Evolutionary conservation across 148 eudicot genomes (phyloP), one percentile per base, ranked within the genome.

Genomic region (Salicornia ramosissima): DNA sequence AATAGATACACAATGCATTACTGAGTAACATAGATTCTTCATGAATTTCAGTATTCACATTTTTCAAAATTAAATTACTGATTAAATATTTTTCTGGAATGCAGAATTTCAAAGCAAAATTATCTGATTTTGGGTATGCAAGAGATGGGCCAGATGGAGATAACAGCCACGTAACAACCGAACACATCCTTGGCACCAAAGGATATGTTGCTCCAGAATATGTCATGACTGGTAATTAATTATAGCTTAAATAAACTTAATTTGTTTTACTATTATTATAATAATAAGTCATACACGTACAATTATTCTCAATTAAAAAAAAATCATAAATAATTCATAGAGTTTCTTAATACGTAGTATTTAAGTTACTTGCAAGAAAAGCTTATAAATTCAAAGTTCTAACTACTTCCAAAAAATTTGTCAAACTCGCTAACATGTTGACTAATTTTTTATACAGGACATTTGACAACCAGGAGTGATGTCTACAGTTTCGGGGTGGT

Each of bases 401-500:
- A 60, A 8, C 64, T 14, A 60, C 42, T 10, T 10, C 7, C 1
- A 3, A 28, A 57, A 57, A 29, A n/a, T n/a, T n/a, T 70, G 73
- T 56, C 64, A 21, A 10, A 39, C 16, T 12, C 16, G 46, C 66
- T 75, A 63, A 69, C 56, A 1, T 12, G 40, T 50, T 42, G 0
- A 2, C 22, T 46, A 50, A 9, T 60, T 16, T 46, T 28, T 22
- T 16, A 65, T 30, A 18, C 79, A 80, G 83, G 84, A 55, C 89
- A 85, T 73, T 73, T 88, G 79, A 88, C 90, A 39, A 80, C 81
- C 2, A 84, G 68, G 83, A 88, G 86, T 56, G 95, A 88, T 31
- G 90, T 88, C 1, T 88, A 86, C 47, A 80, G 95, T 73, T 88
- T 82, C 16, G 93, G 93, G 50, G 93, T 88, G 1, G 88, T 88